These are phyloP conservation scores for Petasospora fabianii DNA, from an alignment of 1,139 yeast species.

Conservation along the genomic window DNA sequence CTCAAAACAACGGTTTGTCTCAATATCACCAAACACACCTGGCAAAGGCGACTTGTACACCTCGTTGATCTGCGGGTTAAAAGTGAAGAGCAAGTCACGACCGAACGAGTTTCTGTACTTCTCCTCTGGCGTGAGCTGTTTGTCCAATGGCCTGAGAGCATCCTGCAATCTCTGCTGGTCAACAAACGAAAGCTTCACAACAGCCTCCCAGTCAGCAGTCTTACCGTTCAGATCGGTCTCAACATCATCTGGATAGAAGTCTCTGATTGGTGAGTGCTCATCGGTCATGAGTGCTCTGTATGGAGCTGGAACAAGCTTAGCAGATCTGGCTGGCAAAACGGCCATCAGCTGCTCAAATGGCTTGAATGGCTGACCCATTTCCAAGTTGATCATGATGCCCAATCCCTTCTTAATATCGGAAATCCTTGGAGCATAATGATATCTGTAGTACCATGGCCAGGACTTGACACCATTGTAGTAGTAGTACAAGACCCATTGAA, in stretches of 20 bases:
- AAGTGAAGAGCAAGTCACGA: constrained; percentile 57
- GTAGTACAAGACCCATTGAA: constrained; percentile 92
- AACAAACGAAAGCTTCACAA: constrained; percentile 90
- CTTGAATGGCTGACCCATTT: constrained; percentile 72
- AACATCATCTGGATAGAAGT: constrained; percentile 87
- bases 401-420: constrained; percentile 79
- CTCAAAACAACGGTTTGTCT: constrained; percentile 74
- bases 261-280: constrained; percentile 79
- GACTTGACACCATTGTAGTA: constrained; percentile 88
- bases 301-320: constrained; percentile 69
- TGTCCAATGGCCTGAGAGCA: constrained; percentile 66
- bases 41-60: constrained; percentile 77
- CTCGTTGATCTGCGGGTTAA: constrained; percentile 71
- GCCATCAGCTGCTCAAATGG: constrained; percentile 99
- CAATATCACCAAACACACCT: constrained; percentile 71
- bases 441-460: constrained; percentile 90
- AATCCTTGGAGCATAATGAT: constrained; percentile 91
- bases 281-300: constrained; percentile 89
- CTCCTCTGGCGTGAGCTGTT: constrained; percentile 65
- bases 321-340: constrained; percentile 91
- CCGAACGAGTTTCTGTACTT: constrained; percentile 72
- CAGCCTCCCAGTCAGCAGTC: constrained; percentile 97
- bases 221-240: constrained; percentile 92
- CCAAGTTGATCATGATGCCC: constrained; percentile 56
- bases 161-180: constrained; percentile 72